Evolutionary conservation across 331 rosid species (phyloP), one percentile per base, ranked within the genome.

Genomic region (Rhamnella rubrinervis): DNA sequence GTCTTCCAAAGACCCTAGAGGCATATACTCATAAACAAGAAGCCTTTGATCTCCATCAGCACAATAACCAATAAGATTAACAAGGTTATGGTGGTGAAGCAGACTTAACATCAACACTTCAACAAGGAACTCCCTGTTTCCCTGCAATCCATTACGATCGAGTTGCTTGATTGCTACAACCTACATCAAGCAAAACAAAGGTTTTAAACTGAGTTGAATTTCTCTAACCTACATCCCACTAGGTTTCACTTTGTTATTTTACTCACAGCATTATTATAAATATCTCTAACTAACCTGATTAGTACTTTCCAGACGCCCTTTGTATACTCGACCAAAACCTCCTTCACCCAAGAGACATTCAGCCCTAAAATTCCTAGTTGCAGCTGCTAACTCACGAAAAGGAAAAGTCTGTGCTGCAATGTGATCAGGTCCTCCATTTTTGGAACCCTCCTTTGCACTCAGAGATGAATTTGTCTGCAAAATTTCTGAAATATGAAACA

Each of bases 21-120:
- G 78, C 98, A 93, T 91, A 66, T 82, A 93, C 72, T 93, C 96
- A 80, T 93, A 91, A 78, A 93, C 89, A 62, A 93, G 85, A 75
- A 93, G 97, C 87, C 98, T 87, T 78, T 91, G 98, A 84, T 93
- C 97, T 77, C 98, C 98, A 79, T 93, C 98, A 76, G 97, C 97
- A 77, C 98, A 93, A 78, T 91, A 93, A 75, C 98, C 98, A 60
- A 85, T 86, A 35, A 93, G 92, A 80, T 85, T 93, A 68, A 93
- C 98, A 73, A 93, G 96, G 82, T 93, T 93, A 49, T 92, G 88
- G 57, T 93, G 98, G 75, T 93, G 97, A 39, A 93, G 95, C 25
- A 93, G 89, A 77, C 98, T 91, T 79, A 93, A 74, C 97, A 93
- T 93, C 89, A 93, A 84, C 74, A 93, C 98, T 80, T 93, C 97